Evolutionary conservation across 352 stramenopile genomes (phyloP), one percentile per base, ranked within the genome.

Genomic region (Phytophthora idaei): DNA sequence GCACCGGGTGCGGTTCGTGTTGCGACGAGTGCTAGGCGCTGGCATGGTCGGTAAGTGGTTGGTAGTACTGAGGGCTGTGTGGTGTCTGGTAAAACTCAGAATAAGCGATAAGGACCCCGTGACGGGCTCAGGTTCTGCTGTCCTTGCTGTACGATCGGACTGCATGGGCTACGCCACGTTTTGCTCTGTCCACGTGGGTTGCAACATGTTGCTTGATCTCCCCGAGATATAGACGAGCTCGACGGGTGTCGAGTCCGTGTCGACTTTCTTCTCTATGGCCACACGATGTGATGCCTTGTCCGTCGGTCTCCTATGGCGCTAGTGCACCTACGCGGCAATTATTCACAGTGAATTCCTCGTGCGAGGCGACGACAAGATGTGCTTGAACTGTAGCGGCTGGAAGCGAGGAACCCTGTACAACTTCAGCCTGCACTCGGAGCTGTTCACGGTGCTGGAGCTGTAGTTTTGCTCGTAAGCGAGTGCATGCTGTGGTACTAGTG

Each of bases 1-100:
- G 53, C 86, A 94, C 5, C 85, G 77, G 8, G 82, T 81, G 47
- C 86, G 86, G 71, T 82, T 90, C 51, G 21, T 64, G 42, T 73
- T 88, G 73, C 80, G 77, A 60, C 78, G 72, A 53, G 69, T 73
- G 59, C 5, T 69, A 44, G 59, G 10, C 27, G 63, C 28, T 61
- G 59, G 64, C 67, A 80, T 84, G 57, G 50, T 63, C 15, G 34
- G 6, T 10, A n/a, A 57, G 14, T 42, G 17, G 59, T 66, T 48
- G 50, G 9, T 10, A 45, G 15, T 9, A n/a, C 17, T n/a, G 25
- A 44, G 41, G 21, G 21, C 29, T 72, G 66, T 46, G 56, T 9
- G 15, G 31, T 34, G 28, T 49, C 46, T 63, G 67, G 61, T 37
- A 71, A 67, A 71, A 57, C 14, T 53, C 55, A 57, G 46, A 69